phyloP scores from a whole-genome alignment of 352 stramenopile genomes.

The Phytophthora pseudosyringae region DNA sequence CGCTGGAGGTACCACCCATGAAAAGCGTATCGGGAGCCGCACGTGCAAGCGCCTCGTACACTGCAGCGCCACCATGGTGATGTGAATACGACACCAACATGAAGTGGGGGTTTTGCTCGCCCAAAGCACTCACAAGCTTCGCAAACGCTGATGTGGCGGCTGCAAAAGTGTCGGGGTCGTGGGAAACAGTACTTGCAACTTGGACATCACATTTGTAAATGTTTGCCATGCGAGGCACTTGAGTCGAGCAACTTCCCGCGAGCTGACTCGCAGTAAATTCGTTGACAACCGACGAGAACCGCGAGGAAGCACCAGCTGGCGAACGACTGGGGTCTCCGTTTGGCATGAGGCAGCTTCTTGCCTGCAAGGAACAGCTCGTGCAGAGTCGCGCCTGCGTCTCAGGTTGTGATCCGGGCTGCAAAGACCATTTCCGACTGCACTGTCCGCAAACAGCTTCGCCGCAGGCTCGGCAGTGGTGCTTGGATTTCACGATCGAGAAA shows the following conservation, averaged over 20 bases:
- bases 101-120: conserved; percentile 72
- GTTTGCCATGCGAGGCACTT: conserved; percentile 25
- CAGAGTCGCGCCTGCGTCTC: conserved; percentile 81
- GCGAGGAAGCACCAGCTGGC: conserved; percentile 42
- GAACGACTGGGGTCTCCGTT: conserved; percentile 39
- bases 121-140: conserved; percentile 60
- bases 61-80: conserved; percentile 54
- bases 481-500: conserved; percentile 78
- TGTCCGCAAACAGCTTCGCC: conserved; percentile 83
- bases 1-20: conserved; percentile 80
- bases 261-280: conserved; percentile 38
- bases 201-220: conserved; percentile 60
- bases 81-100: conserved; percentile 84
- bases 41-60: conserved; percentile 70
- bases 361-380: conserved; percentile 81
- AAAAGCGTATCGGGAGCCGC: conserved; percentile 79
- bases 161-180: conserved; percentile 60
- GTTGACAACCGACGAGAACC: conserved; percentile 33
- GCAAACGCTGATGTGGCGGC: conserved; percentile 65
- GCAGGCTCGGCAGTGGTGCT: conserved; percentile 85
- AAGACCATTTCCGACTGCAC: conserved; percentile 84
- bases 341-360: conserved; percentile 60
- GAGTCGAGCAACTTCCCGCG: conserved; percentile 28
- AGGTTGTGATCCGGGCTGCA: conserved; percentile 64
- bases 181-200: conserved; percentile 73